These are phyloP conservation scores for Albugo laibachii DNA, from an alignment of 352 stramenopile species.

Conservation along the genomic window DNA sequence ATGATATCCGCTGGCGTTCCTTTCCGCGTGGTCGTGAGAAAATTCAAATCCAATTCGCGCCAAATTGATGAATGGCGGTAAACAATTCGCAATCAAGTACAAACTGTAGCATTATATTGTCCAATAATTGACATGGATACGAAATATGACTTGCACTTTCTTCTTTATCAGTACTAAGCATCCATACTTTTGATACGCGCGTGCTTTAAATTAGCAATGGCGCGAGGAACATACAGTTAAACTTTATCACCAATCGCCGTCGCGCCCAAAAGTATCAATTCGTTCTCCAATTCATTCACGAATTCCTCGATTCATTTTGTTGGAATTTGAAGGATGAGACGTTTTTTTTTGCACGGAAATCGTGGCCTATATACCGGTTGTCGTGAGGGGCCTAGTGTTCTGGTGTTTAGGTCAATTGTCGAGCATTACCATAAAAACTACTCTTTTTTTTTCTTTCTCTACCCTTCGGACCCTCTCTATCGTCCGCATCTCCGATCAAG, in stretches of 20 bases:
- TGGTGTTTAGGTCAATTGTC: no score
- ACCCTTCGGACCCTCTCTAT: no score
- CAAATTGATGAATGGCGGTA: constrained; percentile 23
- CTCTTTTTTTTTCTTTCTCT: no score
- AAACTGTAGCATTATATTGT: constrained; percentile 43
- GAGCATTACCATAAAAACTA: no score
- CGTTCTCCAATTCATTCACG: constrained; percentile 49
- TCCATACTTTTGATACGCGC: constrained; percentile 96
- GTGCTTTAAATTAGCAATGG: constrained; percentile 81
- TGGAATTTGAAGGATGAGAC: no score
- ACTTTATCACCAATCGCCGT: constrained; percentile 94
- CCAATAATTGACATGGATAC: constrained; percentile 60
- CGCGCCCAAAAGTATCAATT: constrained; percentile 76
- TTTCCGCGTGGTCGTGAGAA: background rate
- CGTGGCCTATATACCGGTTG: no score
- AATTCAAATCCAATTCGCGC: constrained; percentile 10
- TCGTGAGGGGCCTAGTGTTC: no score
- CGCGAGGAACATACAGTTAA: constrained; percentile 85
- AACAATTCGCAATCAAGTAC: constrained; percentile 43
- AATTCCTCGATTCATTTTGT: constrained; percentile 33
- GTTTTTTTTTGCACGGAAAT: no score
- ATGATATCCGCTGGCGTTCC: background rate
- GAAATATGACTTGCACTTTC: constrained; percentile 97
- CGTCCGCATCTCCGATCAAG: no score
- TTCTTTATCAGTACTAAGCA: constrained; percentile 94